Evolutionary conservation across 495 filamentous ascomycete genomes (phyloP).

Genomic region (Lasiosphaeria miniovina): DNA sequence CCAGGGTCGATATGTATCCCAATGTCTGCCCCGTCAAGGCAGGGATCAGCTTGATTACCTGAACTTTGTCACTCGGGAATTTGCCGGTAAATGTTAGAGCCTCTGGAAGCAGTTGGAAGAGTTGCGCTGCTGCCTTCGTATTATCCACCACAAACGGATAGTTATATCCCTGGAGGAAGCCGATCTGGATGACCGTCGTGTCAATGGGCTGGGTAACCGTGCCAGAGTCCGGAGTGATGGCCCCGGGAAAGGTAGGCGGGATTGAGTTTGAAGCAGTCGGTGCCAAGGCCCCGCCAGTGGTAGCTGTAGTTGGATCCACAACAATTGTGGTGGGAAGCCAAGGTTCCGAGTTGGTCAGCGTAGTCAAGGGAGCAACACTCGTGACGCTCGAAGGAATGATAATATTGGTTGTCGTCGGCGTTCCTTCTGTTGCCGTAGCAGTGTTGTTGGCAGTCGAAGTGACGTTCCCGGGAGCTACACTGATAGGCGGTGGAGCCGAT

Average conservation of each 20-base stretch:
- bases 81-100: conserved; percentile 68
- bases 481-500: too few species aligned
- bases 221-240: conserved; percentile 60
- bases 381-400: conserved; percentile 26
- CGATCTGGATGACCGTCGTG: conserved; percentile 71
- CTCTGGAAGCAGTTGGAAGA: conserved; percentile 76
- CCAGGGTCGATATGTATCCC: conserved; percentile 82
- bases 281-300: conserved; percentile 21
- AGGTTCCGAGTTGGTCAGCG: conserved; percentile 38
- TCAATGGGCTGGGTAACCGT: conserved; percentile 50
- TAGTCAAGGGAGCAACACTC: conserved; percentile 35
- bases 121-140: conserved; percentile 71
- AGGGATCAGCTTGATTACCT: conserved; percentile 72
- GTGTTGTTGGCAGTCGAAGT: conserved; percentile 18
- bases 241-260: conserved; percentile 63
- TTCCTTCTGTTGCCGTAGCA: too few species aligned
- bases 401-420: neutral
- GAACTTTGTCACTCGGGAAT: conserved; percentile 48
- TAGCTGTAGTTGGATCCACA: conserved; percentile 37
- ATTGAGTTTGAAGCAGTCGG: conserved; percentile 45
- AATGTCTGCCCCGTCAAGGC: conserved; percentile 66
- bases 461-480: conserved; percentile 29
- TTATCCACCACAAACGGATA: conserved; percentile 76
- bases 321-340: conserved; percentile 46
- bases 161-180: conserved; percentile 74